Conservation (phyloP, 768 basidiomycete genomes). For the Trametes punicea region DNA sequence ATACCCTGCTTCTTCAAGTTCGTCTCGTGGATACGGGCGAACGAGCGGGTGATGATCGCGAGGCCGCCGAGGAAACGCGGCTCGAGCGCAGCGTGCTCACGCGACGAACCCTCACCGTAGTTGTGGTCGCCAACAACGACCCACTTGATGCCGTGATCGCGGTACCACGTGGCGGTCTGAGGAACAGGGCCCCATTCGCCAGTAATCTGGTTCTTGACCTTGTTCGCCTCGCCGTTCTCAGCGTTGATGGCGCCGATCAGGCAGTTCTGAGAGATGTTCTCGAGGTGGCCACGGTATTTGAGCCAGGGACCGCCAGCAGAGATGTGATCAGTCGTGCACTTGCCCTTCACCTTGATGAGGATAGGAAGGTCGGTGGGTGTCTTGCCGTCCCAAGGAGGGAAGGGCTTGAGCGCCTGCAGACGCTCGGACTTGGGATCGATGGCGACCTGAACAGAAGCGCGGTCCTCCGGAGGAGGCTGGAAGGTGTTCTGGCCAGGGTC, state of each 20-base stretch:
- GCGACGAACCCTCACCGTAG: constrained; percentile 98
- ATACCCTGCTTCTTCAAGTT: constrained; percentile 99
- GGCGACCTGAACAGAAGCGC: constrained; percentile 79
- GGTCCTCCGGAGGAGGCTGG: constrained; percentile 89
- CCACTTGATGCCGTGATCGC: constrained; percentile 89
- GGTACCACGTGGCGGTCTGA: constrained; percentile 82
- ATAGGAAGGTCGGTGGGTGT: constrained; percentile 85
- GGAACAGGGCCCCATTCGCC: constrained; percentile 87
- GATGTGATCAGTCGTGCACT: constrained; percentile 98
- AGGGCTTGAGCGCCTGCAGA: constrained; percentile 87
- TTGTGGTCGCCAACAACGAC: constrained; percentile 95
- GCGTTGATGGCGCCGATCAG: constrained; percentile 96
- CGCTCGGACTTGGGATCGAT: constrained; percentile 84
- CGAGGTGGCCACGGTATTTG: constrained; percentile 98
- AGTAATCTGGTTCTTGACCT: constrained; percentile 85
- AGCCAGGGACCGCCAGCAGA: constrained; percentile 98
- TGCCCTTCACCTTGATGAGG: constrained; percentile 98
- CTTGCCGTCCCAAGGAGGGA: constrained; percentile 92
- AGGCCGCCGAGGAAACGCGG: constrained; percentile 93
- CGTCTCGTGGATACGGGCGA: constrained; percentile 97
- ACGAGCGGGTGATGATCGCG: constrained; percentile 94
- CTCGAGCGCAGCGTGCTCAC: constrained; percentile 96
- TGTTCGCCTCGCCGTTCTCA: constrained; percentile 96
- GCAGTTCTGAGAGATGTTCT: constrained; percentile 99
- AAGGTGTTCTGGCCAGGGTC: constrained; percentile 97